Evolutionary conservation across 805 yeast species (phyloP), one percentile per base, ranked within the genome.

Genomic region (Myxozyma neotropica): DNA sequence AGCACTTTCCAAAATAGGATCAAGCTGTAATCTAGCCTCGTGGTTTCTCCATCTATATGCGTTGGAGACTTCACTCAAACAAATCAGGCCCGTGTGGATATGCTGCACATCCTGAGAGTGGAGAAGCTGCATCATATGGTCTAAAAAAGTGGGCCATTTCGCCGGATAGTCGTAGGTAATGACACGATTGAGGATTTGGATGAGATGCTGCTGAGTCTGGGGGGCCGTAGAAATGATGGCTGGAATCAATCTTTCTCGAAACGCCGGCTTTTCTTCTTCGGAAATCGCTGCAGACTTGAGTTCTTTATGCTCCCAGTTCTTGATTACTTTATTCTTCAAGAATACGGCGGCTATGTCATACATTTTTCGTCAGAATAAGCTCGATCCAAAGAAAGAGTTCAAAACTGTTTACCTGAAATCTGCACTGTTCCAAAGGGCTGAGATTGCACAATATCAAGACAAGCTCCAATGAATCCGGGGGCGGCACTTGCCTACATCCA

Each of bases 391-490:
- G 10, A 3, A 8, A 39, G 19, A 44, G 38, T 24, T 21, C 19
- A 33, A 21, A 36, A 13, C 8, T 27, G 26, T 59, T 2, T n/a
- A 62, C 66, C 66, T 15, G 66, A 58, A n/a, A 62, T 35, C 39
- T 62, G 65, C 6, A 62, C 65, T 4, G 61, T 59, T 15, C 58
- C 53, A 10, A 48, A 36, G 2, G 65, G 62, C 17, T 65, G 64
- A 15, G 59, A 81, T 17, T 80, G 71, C 19, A 90, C 78, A 53
- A 91, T 86, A 70, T 89, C 93, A 48, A 93, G 75, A 72, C 96
- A 88, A 1, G 93, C 92, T 4, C 87, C 87, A 40, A 89, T 75
- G 70, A 92, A 92, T 4, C 96, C 96, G 1, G 88, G 83, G 2
- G 79, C 72, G 29, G 70, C 68, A 50, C 86, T 82, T 6, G 86